Percentiles rank a stretch among this genome's conserved stretches.
Conservation (phyloP, 2,329 filamentous ascomycete genomes). For the Purpureocillium lavendulum region DNA sequence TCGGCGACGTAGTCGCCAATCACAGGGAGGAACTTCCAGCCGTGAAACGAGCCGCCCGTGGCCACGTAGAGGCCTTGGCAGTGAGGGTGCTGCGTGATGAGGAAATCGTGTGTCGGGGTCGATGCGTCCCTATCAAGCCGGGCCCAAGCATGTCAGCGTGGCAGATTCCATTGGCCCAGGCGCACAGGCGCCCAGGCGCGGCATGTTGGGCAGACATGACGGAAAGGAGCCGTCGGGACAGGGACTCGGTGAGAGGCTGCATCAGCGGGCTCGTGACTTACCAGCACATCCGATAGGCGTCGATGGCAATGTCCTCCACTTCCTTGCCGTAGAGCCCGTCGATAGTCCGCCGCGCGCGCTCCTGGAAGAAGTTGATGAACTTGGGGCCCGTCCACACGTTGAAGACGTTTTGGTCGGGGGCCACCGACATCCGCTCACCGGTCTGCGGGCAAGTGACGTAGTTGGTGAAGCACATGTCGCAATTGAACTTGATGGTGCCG, state of each 20-base stretch:
- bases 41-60: conserved; percentile 55
- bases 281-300: conserved; percentile 38
- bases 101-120: conserved; percentile 53
- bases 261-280: conserved; percentile 14
- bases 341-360: conserved; percentile 29
- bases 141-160: background rate
- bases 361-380: conserved; percentile 33
- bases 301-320: conserved; percentile 27
- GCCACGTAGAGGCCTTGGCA: conserved; percentile 49
- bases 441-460: conserved; percentile 34
- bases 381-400: conserved; percentile 29
- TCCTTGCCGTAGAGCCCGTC: conserved; percentile 32
- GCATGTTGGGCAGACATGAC: background rate
- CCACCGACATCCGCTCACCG: conserved; percentile 43
- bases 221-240: too few species aligned
- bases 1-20: conserved; percentile 51
- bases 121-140: conserved; percentile 44
- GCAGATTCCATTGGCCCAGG: conserved; percentile 1
- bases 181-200: too few species aligned
- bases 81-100: conserved; percentile 44
- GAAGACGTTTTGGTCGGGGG: conserved; percentile 34
- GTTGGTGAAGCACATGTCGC: conserved; percentile 50
- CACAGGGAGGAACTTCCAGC: conserved; percentile 56
- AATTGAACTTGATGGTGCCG: conserved; percentile 53
- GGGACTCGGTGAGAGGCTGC: conserved; percentile 1